Evolutionary conservation across 805 yeast genomes (phyloP).

Genomic region (Myxozyma udenii): DNA sequence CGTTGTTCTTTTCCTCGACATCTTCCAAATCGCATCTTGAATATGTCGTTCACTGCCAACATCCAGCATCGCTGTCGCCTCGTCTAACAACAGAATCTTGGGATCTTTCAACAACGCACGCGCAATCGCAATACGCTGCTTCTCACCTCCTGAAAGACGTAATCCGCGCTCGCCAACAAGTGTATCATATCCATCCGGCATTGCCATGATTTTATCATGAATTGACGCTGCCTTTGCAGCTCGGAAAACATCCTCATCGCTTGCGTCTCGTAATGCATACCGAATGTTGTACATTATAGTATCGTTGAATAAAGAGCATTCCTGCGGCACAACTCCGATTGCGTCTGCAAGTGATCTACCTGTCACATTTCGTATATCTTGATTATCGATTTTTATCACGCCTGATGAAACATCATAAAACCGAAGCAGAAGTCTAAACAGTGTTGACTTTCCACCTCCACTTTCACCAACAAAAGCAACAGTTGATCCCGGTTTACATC

Average conservation of each 20-base stretch:
- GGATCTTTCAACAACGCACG: conserved; percentile 57
- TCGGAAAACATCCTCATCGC: conserved; percentile 58
- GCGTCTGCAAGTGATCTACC: conserved; percentile 66
- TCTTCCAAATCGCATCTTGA: conserved; percentile 45
- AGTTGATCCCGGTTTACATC: conserved; percentile 74
- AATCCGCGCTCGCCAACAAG: conserved; percentile 55
- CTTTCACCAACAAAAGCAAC: conserved; percentile 94
- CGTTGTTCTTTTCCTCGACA: conserved; percentile 43
- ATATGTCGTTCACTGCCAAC: conserved; percentile 59
- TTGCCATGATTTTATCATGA: conserved; percentile 35
- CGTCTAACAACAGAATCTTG: conserved; percentile 53
- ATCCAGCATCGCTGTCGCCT: conserved; percentile 65
- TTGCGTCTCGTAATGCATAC: conserved; percentile 63
- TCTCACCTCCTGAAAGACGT: conserved; percentile 64
- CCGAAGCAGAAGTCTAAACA: conserved; percentile 71
- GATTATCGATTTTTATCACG: conserved; percentile 58
- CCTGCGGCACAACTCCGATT: conserved; percentile 88
- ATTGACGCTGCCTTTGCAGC: conserved; percentile 61
- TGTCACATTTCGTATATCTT: conserved; percentile 60
- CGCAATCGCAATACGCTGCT: conserved; percentile 60
- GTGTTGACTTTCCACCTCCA: conserved; percentile 92
- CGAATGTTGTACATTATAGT: conserved; percentile 75
- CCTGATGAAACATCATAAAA: conserved; percentile 79
- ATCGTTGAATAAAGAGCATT: conserved; percentile 83
- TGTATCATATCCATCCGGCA: conserved; percentile 57